These are phyloP conservation scores for Komagataella kurtzmanii DNA, from an alignment of 805 yeast genomes.

Conservation along the genomic window DNA sequence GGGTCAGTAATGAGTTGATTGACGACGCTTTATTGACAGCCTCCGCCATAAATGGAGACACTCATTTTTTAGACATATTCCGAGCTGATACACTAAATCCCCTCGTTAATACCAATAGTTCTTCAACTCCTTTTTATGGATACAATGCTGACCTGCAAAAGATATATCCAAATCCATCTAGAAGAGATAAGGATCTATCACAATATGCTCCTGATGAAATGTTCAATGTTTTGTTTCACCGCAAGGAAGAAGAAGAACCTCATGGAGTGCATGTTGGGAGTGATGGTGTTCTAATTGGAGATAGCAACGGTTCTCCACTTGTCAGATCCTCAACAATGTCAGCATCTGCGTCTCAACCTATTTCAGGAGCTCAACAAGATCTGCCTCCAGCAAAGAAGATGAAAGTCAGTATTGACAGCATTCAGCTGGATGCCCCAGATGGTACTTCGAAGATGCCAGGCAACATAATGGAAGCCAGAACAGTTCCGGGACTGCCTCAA, in stretches of 20 bases:
- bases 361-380: not conserved
- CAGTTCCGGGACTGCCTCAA: slow-evolving; percentile 27
- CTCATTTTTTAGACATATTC: slow-evolving; percentile 43
- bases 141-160: slow-evolving; percentile 1
- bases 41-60: slow-evolving; percentile 51
- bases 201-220: slow-evolving; percentile 24
- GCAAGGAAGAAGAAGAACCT: slow-evolving; percentile 4
- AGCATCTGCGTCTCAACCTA: not conserved
- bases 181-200: not conserved
- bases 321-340: not conserved
- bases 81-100: not conserved
- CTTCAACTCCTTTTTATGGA: not conserved
- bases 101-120: not conserved
- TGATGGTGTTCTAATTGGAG: not conserved
- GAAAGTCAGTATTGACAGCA: slow-evolving; percentile 12
- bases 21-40: slow-evolving; percentile 68
- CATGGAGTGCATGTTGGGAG: not conserved
- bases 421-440: slow-evolving; percentile 27
- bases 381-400: slow-evolving; percentile 3
- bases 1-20: slow-evolving; percentile 59
- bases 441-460: slow-evolving; percentile 33
- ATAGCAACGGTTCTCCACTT: not conserved
- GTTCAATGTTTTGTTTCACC: slow-evolving; percentile 37
- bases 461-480: slow-evolving; percentile 36
- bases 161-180: not conserved